Evolutionary conservation across 805 yeast genomes (phyloP), one percentile per base, ranked within the genome.

Genomic region (Spathaspora passalidarum): DNA sequence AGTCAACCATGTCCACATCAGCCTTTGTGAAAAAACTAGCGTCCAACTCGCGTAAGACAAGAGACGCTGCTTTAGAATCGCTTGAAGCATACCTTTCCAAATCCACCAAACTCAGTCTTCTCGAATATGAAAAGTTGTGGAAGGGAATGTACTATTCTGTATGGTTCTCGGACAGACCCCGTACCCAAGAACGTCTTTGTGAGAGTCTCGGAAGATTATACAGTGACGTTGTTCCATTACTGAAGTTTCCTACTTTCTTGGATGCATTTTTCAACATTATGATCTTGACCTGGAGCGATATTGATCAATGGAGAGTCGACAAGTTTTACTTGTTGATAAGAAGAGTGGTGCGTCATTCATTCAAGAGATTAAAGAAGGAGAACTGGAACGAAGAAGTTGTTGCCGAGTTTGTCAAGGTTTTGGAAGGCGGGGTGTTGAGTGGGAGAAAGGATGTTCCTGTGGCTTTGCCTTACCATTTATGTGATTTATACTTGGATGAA

Each of bases 81-180:
- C 70, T 89, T 54, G 75, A 75, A 54, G 76, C 76, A 52, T 86
- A 78, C 58, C 66, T 89, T 40, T 61, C 76, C 18, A 42, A 62
- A 1, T 67, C 75, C 21, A 61, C 73, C 23, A 65, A 48, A 55
- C 63, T 82, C 34, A 57, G 73, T 5, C 67, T 61, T 40, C 58
- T 78, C 34, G 94, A 89, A 44, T 72, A 81, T 51, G 86, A 86
- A 54, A 91, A 92, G 62, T 70, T 94, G 49, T 94, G 99, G 97
- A 90, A 88, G 66, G 99, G 98, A n/a, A 74, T 94, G 35, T 94
- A 85, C 66, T 94, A 76, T 61, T 80, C 96, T 9, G 88, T 94
- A 96, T 94, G 99, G 98, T 89, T 86, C 69, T 80, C 95, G 61
- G 99, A 94, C 64, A 80, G 91, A 60, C 96, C 97, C 21, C 76